A percentile compares a stretch with the other conserved stretches of the same genome.
Conservation (phyloP, 192 early-diverging fungal species). For the Coemansia sp. region DNA sequence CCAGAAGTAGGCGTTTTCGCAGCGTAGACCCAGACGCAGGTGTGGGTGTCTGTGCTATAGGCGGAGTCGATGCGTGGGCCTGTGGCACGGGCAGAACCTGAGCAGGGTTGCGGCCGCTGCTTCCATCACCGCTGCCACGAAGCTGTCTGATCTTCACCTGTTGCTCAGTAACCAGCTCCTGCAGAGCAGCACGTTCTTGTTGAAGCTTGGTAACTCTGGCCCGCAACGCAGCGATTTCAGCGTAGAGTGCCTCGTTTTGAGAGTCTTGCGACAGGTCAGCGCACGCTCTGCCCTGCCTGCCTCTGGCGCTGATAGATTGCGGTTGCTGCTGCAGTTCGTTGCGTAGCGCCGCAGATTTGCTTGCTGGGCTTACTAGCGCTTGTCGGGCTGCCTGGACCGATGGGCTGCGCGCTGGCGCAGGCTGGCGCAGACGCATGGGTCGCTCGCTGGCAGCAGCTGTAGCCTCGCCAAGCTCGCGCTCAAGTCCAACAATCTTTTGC, state of each 20-base stretch:
- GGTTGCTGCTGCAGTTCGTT: neutral
- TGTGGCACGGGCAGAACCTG: neutral
- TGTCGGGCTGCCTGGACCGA: constrained; percentile 1
- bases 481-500: constrained; percentile 6
- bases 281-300: constrained; percentile 4
- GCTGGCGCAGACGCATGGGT: constrained; percentile 48
- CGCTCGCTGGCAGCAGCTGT: constrained; percentile 31
- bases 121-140: constrained; percentile 8
- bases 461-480: constrained; percentile 25
- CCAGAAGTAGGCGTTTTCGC: neutral
- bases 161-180: constrained; percentile 50
- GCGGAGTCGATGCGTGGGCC: neutral
- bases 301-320: neutral
- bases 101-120: neutral
- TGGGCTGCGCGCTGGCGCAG: constrained; percentile 9
- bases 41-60: neutral
- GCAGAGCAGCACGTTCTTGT: constrained; percentile 36
- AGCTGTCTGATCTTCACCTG: constrained; percentile 44
- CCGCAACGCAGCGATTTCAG: constrained; percentile 35
- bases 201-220: constrained; percentile 26
- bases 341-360: neutral
- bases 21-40: neutral
- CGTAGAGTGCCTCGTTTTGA: constrained; percentile 28
- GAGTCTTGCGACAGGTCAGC: neutral
- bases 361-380: neutral